A percentile compares a stretch with the other conserved stretches of the same genome.
Evolutionary conservation across 495 filamentous ascomycete species (phyloP).

Genomic region (Astrothelium subdiscretum): DNA sequence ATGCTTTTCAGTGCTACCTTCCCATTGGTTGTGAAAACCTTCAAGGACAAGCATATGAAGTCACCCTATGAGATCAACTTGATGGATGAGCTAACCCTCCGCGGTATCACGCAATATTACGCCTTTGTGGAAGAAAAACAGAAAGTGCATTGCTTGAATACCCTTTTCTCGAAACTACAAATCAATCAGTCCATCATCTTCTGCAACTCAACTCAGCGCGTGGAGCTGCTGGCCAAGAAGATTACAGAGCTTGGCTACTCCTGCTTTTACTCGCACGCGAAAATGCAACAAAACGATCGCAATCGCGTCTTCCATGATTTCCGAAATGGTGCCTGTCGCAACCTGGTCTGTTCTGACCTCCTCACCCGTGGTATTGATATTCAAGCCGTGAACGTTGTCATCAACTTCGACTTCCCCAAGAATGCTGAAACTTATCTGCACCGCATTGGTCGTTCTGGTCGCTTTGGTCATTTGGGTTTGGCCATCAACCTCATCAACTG

Average conservation of each 20-base stretch:
- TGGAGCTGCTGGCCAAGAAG: conserved; percentile 95
- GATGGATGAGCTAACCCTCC: conserved; percentile 97
- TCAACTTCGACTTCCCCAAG: conserved; percentile 99
- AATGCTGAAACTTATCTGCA: conserved; percentile 99
- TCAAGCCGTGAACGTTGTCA: conserved; percentile 98
- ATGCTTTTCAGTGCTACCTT: conserved; percentile 99
- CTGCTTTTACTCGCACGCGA: conserved; percentile 97
- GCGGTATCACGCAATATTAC: conserved; percentile 98
- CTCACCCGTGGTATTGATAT: conserved; percentile 99
- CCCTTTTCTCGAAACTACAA: conserved; percentile 94
- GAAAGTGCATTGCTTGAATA: conserved; percentile 98
- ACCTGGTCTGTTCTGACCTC: conserved; percentile 95
- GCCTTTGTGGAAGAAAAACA: conserved; percentile 98
- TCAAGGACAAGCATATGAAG: conserved; percentile 96
- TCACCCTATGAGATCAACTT: conserved; percentile 97
- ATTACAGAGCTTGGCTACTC: conserved; percentile 98
- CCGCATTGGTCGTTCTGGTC: conserved; percentile 92
- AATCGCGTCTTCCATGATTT: conserved; percentile 99
- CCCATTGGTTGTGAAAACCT: conserved; percentile 86
- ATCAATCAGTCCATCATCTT: conserved; percentile 99
- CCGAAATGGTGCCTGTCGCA: conserved; percentile 92
- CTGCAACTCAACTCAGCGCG: conserved; percentile 97
- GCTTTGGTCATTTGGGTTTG: conserved; percentile 92
- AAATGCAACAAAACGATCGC: conserved; percentile 93
- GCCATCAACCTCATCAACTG: conserved; percentile 99